These are phyloP conservation scores for Falciphora oryzae DNA, from an alignment of 2,329 filamentous ascomycete genomes.

Conservation along the genomic window DNA sequence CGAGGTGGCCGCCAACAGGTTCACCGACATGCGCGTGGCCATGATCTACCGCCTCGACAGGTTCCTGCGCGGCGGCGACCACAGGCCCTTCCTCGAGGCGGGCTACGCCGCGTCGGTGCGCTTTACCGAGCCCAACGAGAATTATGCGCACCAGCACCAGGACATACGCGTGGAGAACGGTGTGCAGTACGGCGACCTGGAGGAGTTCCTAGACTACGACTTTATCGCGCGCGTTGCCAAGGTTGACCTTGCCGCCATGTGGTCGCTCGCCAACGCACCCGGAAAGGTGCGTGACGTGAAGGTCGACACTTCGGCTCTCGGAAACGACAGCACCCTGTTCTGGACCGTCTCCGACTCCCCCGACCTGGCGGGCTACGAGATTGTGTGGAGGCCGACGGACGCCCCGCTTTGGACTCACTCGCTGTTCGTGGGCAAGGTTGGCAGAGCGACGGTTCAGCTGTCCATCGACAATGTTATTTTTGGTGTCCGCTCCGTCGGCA, in stretches of 20 bases:
- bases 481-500: slow-evolving; percentile 45
- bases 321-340: slow-evolving; percentile 43
- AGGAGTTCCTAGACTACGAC: slow-evolving; percentile 52
- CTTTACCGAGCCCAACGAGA: slow-evolving; percentile 53
- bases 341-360: slow-evolving; percentile 30
- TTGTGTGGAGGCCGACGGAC: slow-evolving; percentile 48
- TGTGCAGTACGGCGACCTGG: slow-evolving; percentile 48
- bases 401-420: slow-evolving; percentile 44
- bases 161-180: slow-evolving; percentile 40
- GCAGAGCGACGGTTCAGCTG: slow-evolving; percentile 38
- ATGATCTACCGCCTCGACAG: slow-evolving; percentile 51
- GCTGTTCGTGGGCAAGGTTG: slow-evolving; percentile 41
- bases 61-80: slow-evolving; percentile 51
- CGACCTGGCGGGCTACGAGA: slow-evolving; percentile 37
- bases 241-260: slow-evolving; percentile 49
- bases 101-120: slow-evolving; percentile 45
- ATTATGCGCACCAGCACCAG: slow-evolving; percentile 54
- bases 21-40: slow-evolving; percentile 48
- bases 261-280: slow-evolving; percentile 46
- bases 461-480: slow-evolving; percentile 55
- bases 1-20: slow-evolving; percentile 44
- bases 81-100: slow-evolving; percentile 47
- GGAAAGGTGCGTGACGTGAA: slow-evolving; percentile 43
- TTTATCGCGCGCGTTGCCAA: slow-evolving; percentile 47
- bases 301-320: slow-evolving; percentile 23